phyloP scores from a whole-genome alignment of 306 rosid genomes.

The Castanospermum australe region DNA sequence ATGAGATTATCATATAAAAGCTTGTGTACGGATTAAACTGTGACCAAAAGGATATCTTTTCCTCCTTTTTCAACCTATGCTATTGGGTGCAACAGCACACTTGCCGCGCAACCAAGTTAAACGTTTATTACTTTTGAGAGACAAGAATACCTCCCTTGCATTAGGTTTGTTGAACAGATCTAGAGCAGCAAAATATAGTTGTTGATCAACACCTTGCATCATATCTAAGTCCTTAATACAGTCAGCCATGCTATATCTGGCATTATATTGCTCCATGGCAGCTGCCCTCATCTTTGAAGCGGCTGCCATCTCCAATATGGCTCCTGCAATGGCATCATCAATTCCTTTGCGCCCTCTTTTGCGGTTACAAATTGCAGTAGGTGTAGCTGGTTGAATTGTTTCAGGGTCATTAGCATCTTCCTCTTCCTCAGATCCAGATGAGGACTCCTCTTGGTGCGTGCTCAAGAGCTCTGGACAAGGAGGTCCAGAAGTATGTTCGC shows the following conservation, averaged over 20 bases:
- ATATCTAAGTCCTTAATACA: slow-evolving; percentile 69
- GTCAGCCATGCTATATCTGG: slow-evolving; percentile 55
- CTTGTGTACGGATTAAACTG: not conserved
- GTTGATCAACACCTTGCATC: slow-evolving; percentile 61
- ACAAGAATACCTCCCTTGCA: slow-evolving; percentile 70
- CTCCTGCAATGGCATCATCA: slow-evolving; percentile 56
- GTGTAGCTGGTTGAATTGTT: slow-evolving; percentile 25
- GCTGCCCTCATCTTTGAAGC: slow-evolving; percentile 69
- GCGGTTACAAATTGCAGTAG: slow-evolving; percentile 24
- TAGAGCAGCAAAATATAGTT: slow-evolving; percentile 62
- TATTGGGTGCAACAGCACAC: slow-evolving; percentile 42
- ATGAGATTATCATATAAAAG: not conserved
- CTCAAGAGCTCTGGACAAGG: slow-evolving; percentile 20
- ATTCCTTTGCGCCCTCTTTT: slow-evolving; percentile 51
- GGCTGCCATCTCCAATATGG: slow-evolving; percentile 76
- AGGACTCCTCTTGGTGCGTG: slow-evolving; percentile 23
- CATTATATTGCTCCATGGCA: slow-evolving; percentile 51
- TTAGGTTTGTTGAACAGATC: slow-evolving; percentile 66
- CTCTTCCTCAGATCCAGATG: slow-evolving; percentile 43
- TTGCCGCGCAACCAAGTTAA: slow-evolving; percentile 60
- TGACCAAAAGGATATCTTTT: not conserved
- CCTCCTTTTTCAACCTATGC: slow-evolving; percentile 25
- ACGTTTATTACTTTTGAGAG: slow-evolving; percentile 66
- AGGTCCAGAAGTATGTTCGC: slow-evolving; percentile 28
- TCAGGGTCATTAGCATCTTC: slow-evolving; percentile 35